Base-by-base conservation (phyloP, 345 rosid species). In the Linum trigynum region DNA sequence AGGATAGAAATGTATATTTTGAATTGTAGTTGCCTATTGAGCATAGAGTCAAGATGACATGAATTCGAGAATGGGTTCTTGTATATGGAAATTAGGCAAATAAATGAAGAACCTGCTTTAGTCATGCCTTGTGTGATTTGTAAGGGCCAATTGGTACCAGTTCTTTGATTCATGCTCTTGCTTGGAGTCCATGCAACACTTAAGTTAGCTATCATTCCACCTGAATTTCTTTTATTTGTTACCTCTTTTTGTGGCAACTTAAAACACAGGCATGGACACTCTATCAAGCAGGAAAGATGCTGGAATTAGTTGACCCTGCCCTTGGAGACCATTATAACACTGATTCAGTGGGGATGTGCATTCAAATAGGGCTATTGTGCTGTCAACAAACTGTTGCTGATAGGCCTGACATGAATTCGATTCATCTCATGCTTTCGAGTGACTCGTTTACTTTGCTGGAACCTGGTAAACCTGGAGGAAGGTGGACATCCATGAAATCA, bases 391-490 rank as follows among this genome's bases (percentile, higher is more conserved):
- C 38, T 3, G 50, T 77, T 7, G 15, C 72, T 17, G 84, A 86
- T 58, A 79, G 95, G 76, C 98, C 98, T 1, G 91, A 83, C 40
- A 92, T 92, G 96, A 87, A 79, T 74, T 64, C 78, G 2, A 79
- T 89, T 73, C 79, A 83, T 76, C 89, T 83, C 73, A 92, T 92
- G 96, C 85, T 92, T 62, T 92, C 90, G 5, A 84, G 95, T n/a
- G 91, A 92, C 51, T 89, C 98, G 0, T 87, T 92, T 42, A 86
- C 82, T 48, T 65, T 92, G 78, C 92, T 96, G 2, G 79, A 39
- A 70, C 96, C 96, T 9, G 86, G 98, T 37, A 83, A 71, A 68
- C 98, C 98, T 1, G 96, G 82, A 38, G 75, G 75, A 39, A 74
- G 74, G 5, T 83, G 81, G 78, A 81, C 82, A n/a, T 74, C 85